phyloP scores from a whole-genome alignment of 2,329 filamentous ascomycete species.

The Fusarium kyushuense region DNA sequence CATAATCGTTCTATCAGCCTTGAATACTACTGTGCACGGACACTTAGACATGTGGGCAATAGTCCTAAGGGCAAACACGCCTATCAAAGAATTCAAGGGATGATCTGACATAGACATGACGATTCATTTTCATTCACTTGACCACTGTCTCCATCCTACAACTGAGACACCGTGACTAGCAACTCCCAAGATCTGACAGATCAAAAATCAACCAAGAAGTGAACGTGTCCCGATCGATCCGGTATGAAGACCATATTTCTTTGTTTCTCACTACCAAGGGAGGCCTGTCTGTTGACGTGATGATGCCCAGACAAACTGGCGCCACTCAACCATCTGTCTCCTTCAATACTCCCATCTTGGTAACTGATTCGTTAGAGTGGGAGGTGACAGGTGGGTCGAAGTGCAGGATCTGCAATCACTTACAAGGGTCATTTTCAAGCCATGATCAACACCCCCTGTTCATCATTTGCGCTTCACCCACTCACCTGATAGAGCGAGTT shows the following conservation, averaged over 20 bases:
- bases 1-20: background rate
- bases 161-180: conserved; percentile 1
- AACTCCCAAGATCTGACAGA: background rate
- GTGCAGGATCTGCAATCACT: conserved; percentile 6
- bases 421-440: background rate
- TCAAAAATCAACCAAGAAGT: background rate
- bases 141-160: background rate
- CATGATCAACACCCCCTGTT: background rate
- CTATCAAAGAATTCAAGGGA: background rate
- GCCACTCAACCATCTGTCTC: background rate
- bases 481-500: background rate
- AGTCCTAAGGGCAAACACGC: background rate
- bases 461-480: background rate
- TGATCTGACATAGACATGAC: background rate
- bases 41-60: background rate
- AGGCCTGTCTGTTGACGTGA: background rate
- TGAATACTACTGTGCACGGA: background rate
- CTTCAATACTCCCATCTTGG: background rate
- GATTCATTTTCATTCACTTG: background rate
- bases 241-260: background rate
- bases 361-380: background rate
- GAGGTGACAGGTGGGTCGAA: conserved; percentile 6
- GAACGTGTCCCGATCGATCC: background rate
- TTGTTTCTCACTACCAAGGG: background rate
- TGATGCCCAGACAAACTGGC: background rate